These are phyloP conservation scores for Kingdonia uniflora DNA, from an alignment of 164 flowering plant species.

Conservation along the genomic window DNA sequence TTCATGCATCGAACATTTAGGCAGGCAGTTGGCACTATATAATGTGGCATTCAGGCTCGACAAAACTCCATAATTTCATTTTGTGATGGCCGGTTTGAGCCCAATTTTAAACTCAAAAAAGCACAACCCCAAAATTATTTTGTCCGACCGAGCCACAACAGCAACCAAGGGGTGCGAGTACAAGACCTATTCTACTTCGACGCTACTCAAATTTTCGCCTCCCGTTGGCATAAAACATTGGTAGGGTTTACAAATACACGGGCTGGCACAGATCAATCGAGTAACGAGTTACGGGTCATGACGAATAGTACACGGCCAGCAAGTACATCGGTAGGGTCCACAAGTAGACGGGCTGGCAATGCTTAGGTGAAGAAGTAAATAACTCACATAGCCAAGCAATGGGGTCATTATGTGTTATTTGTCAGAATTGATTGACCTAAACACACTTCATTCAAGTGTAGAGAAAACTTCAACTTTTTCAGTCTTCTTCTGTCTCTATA, in stretches of 20 bases:
- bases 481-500: no score
- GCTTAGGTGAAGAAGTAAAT: no score
- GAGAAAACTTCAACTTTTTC: no score
- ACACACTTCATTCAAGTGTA: no score
- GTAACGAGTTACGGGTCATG: no score
- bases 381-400: no score
- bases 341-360: conserved; percentile 31
- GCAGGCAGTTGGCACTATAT: conserved; percentile 57
- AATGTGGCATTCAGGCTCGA: conserved; percentile 31
- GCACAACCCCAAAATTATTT: conserved; percentile 56
- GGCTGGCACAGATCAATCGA: conserved; percentile 29
- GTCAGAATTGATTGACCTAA: no score
- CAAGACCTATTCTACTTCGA: conserved; percentile 44
- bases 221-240: conserved; percentile 44
- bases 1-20: no score
- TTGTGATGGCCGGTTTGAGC: conserved; percentile 14
- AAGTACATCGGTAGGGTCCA: conserved; percentile 60
- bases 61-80: conserved; percentile 32
- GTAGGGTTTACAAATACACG: conserved; percentile 31
- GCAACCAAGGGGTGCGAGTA: conserved; percentile 31
- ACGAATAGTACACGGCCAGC: conserved; percentile 40
- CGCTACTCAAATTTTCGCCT: conserved; percentile 45
- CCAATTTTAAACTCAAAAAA: conserved; percentile 28
- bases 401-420: no score
- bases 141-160: conserved; percentile 42